phyloP scores from a whole-genome alignment of 805 yeast species.

The Kodamaea neixiangensis region DNA sequence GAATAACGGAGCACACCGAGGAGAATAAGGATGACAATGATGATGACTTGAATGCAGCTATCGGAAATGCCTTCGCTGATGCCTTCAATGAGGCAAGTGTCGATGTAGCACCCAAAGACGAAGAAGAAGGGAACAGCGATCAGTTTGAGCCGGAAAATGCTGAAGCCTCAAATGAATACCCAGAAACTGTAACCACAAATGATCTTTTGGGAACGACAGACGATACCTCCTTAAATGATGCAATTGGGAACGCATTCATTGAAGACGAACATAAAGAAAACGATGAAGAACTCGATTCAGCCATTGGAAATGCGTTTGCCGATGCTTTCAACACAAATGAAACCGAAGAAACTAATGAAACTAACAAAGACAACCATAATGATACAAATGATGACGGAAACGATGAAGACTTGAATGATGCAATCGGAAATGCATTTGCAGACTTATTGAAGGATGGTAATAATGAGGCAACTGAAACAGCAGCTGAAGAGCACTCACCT shows the following conservation, averaged over 20 bases:
- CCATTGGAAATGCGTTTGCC: constrained; percentile 9
- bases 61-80: constrained; percentile 24
- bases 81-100: constrained; percentile 14
- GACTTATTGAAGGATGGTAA: constrained; percentile 2
- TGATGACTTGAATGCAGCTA: constrained; percentile 18
- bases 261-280: neutral
- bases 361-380: neutral
- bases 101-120: constrained; percentile 3
- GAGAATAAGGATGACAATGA: neutral
- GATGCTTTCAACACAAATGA: neutral
- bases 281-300: constrained; percentile 14
- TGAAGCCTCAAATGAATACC: neutral
- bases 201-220: neutral
- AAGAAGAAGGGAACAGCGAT: neutral
- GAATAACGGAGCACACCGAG: neutral
- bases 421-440: constrained; percentile 13
- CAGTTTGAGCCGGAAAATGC: neutral
- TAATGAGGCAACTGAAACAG: neutral
- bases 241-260: constrained; percentile 32
- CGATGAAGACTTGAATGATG: constrained; percentile 16
- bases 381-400: neutral
- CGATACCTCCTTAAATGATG: constrained; percentile 19
- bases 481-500: neutral
- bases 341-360: neutral
- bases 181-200: neutral